Percentiles rank a stretch among this genome's conserved stretches.
These are phyloP conservation scores for Asclepias syriaca DNA, from an alignment of 257 asterid genomes.

Conservation along the genomic window DNA sequence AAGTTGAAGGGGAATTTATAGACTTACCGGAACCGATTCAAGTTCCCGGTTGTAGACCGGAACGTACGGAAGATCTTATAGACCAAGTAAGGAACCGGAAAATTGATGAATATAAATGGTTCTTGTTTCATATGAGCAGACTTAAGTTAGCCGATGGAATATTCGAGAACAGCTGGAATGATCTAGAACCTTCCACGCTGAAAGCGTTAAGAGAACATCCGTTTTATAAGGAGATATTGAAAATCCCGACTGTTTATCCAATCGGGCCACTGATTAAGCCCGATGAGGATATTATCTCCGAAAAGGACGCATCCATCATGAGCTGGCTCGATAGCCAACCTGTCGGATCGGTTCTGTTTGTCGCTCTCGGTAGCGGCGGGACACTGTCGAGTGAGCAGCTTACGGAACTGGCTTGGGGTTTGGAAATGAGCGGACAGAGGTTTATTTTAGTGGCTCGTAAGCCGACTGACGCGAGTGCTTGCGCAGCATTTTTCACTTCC, in stretches of 20 bases:
- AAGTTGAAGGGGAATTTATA: constrained; percentile 31
- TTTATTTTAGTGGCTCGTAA: constrained; percentile 39
- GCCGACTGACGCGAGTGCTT: constrained; percentile 24
- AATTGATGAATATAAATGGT: constrained; percentile 41
- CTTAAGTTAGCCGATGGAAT: constrained; percentile 25
- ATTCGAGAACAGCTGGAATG: constrained; percentile 36
- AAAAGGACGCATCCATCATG: constrained; percentile 11
- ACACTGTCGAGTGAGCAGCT: constrained; percentile 33
- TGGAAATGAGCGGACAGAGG: constrained; percentile 38
- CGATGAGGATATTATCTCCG: constrained; percentile 8
- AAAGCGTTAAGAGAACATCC: constrained; percentile 29
- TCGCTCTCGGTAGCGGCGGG: constrained; percentile 48
- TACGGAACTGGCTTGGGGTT: constrained; percentile 37
- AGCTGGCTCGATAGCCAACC: constrained; percentile 45
- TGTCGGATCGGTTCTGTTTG: constrained; percentile 30
- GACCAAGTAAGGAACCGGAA: constrained; percentile 31
- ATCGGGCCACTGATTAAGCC: constrained; percentile 40
- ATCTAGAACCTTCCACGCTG: constrained; percentile 29
- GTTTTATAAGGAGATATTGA: constrained; percentile 19
- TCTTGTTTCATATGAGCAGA: constrained; percentile 22
- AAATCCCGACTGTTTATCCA: constrained; percentile 26
- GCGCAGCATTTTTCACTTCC: constrained; percentile 21
- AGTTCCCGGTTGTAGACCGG: constrained; percentile 30
- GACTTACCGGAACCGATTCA: constrained; percentile 29
- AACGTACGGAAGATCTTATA: constrained; percentile 20